Evolutionary conservation across 208 protist genomes (phyloP), one percentile per base, ranked within the genome.

Genomic region (Trypanosoma brucei): DNA sequence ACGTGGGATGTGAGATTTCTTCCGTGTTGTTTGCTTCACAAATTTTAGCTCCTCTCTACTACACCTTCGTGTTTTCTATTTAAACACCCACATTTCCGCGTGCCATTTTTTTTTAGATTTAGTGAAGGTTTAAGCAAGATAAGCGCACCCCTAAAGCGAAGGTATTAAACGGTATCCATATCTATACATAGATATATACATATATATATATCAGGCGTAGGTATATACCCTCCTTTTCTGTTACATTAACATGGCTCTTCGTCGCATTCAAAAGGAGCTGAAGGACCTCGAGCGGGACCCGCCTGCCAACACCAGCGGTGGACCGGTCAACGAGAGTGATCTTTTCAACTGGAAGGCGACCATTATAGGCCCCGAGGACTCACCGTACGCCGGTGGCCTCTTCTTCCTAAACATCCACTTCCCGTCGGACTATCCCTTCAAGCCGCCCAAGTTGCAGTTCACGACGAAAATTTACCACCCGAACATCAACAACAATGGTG

Each of bases 361-460:
- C 40, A 98, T 98, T 73, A 97, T 98, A 67, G 95, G 95, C 50
- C 95, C 95, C 7, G 88, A 91, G 69, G 96, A 98, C 78, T 97
- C 89, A 50, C 97, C 98, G 54, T 99, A 99, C 79, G 85, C 91
- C 22, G 95, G 95, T 39, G 98, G 98, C 50, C 82, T 99, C 55
- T 99, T 99, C 79, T 98, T 98, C 72, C 81, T 99, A 30, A 97
- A 99, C 83, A 98, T 99, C 59, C 88, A 98, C 80, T 99, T 99
- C 75, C 97, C 98, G 34, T 92, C 95, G 33, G 98, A 99, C 75
- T 99, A 99, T 83, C 98, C 98, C 35, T 97, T 97, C 73, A 97
- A 97, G 76, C 93, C 93, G 11, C 93, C 93, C 52, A 95, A 94
- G 76, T 69, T 96, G 74, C 86, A 95, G 85, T 97, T 97, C 72